phyloP scores from a whole-genome alignment of 116 monocot species.

The Phalaenopsis hybrid region DNA sequence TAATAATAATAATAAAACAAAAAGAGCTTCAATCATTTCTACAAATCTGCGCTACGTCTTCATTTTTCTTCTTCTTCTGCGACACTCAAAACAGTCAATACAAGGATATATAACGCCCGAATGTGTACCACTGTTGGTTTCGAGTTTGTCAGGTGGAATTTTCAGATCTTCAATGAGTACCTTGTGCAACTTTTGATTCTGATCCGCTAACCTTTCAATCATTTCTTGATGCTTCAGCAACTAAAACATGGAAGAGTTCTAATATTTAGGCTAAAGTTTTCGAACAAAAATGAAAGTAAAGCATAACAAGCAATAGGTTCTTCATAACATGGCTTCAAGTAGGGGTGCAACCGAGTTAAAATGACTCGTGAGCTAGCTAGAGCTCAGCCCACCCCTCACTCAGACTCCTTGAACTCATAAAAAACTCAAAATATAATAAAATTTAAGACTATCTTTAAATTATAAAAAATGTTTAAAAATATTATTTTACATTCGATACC shows the following conservation, averaged over 20 bases:
- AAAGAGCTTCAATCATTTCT: not conserved
- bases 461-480: too few relatives aligned
- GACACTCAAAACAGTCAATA: constrained; percentile 71
- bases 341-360: too few relatives aligned
- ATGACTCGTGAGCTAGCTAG: too few relatives aligned
- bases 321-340: not conserved
- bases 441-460: too few relatives aligned
- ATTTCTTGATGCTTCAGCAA: constrained; percentile 62
- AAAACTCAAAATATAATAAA: too few relatives aligned
- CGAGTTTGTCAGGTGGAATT: constrained; percentile 48
- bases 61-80: constrained; percentile 44
- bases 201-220: constrained; percentile 59
- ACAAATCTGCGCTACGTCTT: constrained; percentile 18
- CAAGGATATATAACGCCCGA: constrained; percentile 17
- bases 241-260: constrained; percentile 22
- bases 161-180: constrained; percentile 74
- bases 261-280: not conserved
- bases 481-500: too few relatives aligned
- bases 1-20: not conserved
- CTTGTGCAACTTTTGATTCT: constrained; percentile 64
- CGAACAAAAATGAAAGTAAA: not conserved
- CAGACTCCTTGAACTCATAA: too few relatives aligned
- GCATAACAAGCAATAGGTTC: not conserved
- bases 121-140: constrained; percentile 7
- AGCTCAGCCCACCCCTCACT: too few relatives aligned